Percentiles rank a stretch among this genome's conserved stretches.
These are phyloP conservation scores for Fusarium sp. DNA, from an alignment of 2,329 filamentous ascomycete species.

Conservation along the genomic window DNA sequence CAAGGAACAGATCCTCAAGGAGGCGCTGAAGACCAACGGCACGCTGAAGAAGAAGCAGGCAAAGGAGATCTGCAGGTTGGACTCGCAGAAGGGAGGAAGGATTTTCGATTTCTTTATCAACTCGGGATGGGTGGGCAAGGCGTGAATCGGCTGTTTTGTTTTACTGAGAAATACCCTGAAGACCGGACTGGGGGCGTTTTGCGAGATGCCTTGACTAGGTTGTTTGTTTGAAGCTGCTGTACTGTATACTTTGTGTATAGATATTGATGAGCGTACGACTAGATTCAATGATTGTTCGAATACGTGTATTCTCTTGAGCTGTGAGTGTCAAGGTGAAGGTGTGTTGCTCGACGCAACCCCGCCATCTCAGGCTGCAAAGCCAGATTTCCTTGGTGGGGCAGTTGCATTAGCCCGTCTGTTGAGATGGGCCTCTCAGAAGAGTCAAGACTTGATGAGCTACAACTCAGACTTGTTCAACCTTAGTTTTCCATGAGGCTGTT, in stretches of 20 bases:
- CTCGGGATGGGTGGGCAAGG: conserved; percentile 91
- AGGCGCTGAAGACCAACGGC: conserved; percentile 90
- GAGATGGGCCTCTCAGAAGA: neutral
- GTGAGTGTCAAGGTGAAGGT: neutral
- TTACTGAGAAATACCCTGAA: conserved; percentile 41
- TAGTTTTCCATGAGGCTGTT: conserved; percentile 25
- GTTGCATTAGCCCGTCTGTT: neutral
- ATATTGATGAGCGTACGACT: conserved; percentile 15
- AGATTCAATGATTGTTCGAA: neutral
- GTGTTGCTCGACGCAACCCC: neutral
- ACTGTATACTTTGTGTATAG: conserved; percentile 11
- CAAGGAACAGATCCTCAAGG: conserved; percentile 91
- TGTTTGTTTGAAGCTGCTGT: conserved; percentile 4
- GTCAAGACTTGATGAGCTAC: conserved; percentile 4
- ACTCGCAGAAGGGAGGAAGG: conserved; percentile 84
- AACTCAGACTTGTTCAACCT: conserved; percentile 13
- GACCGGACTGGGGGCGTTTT: conserved; percentile 30
- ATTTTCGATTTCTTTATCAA: conserved; percentile 97
- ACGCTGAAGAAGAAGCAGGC: conserved; percentile 94
- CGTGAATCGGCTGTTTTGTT: conserved; percentile 56
- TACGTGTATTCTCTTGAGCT: neutral
- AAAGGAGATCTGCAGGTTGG: conserved; percentile 85
- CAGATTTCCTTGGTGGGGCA: neutral
- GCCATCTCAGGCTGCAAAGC: neutral
- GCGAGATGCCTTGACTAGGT: conserved; percentile 1